phyloP scores from a whole-genome alignment of 1,139 yeast species.

The Saccharomyces hybrid region DNA sequence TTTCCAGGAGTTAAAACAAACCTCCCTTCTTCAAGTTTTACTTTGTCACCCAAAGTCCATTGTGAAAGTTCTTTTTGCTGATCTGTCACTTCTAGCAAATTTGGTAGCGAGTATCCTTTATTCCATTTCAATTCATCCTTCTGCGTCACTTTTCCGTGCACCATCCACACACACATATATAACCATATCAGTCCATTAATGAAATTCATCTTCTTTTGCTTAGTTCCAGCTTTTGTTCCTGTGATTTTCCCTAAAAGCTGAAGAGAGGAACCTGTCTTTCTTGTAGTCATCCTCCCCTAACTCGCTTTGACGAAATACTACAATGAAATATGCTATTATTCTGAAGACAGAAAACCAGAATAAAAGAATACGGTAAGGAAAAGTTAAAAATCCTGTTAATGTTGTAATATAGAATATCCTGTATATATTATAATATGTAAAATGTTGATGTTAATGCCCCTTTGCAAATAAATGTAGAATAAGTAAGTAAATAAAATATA shows the following conservation, averaged over 20 bases:
- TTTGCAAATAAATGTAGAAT: not conserved
- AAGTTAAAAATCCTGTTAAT: not conserved
- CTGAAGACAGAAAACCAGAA: not conserved
- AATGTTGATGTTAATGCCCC: not conserved
- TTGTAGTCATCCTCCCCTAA: not conserved
- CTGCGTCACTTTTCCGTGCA: not conserved
- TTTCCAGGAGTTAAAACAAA: constrained; percentile 41
- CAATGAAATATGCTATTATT: not conserved
- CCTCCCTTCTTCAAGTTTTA: constrained; percentile 37
- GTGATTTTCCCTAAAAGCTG: not conserved
- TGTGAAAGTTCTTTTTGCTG: constrained; percentile 13
- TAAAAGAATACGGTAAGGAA: not conserved
- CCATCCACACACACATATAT: not conserved
- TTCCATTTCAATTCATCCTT: constrained; percentile 16
- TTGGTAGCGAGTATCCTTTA: constrained; percentile 34
- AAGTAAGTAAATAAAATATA: not conserved
- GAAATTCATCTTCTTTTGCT: not conserved
- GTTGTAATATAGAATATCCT: not conserved
- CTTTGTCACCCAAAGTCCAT: constrained; percentile 35
- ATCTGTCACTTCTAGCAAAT: constrained; percentile 26
- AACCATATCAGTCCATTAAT: not conserved
- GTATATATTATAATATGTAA: not conserved
- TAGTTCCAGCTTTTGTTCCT: not conserved
- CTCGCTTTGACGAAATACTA: not conserved
- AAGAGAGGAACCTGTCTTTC: not conserved